Conservation (phyloP, 176 grass and related monocot genomes). For the Triticum timopheevii region DNA sequence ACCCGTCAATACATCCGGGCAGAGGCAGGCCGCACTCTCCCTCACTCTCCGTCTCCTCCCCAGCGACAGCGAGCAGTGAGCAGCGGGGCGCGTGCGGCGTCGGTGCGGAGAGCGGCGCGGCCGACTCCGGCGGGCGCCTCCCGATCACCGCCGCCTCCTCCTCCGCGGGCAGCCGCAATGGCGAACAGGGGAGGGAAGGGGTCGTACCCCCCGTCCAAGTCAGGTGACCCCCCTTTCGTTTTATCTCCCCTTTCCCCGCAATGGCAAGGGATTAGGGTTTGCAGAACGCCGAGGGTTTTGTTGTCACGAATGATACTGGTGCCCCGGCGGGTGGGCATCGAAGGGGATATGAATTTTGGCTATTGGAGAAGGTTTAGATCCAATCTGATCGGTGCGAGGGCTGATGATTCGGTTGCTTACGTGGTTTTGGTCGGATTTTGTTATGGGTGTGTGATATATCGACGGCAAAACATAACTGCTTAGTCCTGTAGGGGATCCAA, state of each 20-base stretch:
- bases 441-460: neutral
- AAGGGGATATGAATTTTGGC: neutral
- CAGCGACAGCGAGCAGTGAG: neutral
- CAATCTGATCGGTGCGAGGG: neutral
- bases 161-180: neutral
- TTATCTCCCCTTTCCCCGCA: neutral
- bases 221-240: neutral
- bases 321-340: neutral
- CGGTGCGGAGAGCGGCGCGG: too few species aligned
- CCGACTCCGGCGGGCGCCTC: neutral
- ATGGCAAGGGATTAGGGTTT: conserved; percentile 23
- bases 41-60: neutral
- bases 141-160: neutral
- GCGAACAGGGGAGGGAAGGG: neutral
- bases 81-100: too few species aligned
- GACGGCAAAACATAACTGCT: neutral
- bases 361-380: neutral
- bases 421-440: neutral
- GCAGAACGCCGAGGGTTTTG: neutral
- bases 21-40: neutral
- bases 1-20: neutral
- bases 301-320: neutral
- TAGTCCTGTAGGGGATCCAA: neutral
- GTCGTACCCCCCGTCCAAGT: neutral
- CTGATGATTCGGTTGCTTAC: neutral